Base-by-base conservation (phyloP, 2,329 filamentous ascomycete species). In the Aspergillus sp. region DNA sequence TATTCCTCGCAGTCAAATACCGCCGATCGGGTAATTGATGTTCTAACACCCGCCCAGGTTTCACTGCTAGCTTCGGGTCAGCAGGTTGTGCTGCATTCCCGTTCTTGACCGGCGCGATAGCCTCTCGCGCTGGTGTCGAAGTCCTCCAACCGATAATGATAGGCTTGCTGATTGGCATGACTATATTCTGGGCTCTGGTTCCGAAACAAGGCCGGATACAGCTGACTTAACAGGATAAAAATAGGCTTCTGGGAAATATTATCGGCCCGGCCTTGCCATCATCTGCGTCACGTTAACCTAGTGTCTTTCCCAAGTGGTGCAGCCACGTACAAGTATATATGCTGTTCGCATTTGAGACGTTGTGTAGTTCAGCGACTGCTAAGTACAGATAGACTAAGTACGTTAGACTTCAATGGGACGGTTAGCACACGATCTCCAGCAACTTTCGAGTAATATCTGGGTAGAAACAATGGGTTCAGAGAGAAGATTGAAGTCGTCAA, bases 401-500 rank as follows among this genome's bases (percentile, higher is more conserved):
- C 40, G 17, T 21, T 50, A 19, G 9, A 19, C 15, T 39, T 39
- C 17, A 49, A 46, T 37, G 9, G 35, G 7, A 41, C n/a, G 17
- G 15, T 55, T 41, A 53, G 47, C 44, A 39, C 8, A 40, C 25
- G 41, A 52, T 21, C 8, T 15, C 21, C 21, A 6, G 21, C 11
- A 45, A 12, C 25, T 51, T 19, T 12, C 7, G 25, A 43, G 33
- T 19, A 15, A 44, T n/a, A 2, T 15, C 17, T 43, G 14, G 17
- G 37, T 47, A 46, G 4, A 46, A 33, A 49, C 23, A 51, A 52
- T 25, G 12, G 47, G 45, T 37, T 77, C 76, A 78, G 76, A 78
- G 76, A 78, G 76, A 78, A 78, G 76, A 78, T 78, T 76, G 66
- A 59, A 63, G 63, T 78, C 76, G 71, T 68, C 75, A 76, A 68